phyloP scores from a whole-genome alignment of 2,329 filamentous ascomycete species.

The Coniochaeta sp. region DNA sequence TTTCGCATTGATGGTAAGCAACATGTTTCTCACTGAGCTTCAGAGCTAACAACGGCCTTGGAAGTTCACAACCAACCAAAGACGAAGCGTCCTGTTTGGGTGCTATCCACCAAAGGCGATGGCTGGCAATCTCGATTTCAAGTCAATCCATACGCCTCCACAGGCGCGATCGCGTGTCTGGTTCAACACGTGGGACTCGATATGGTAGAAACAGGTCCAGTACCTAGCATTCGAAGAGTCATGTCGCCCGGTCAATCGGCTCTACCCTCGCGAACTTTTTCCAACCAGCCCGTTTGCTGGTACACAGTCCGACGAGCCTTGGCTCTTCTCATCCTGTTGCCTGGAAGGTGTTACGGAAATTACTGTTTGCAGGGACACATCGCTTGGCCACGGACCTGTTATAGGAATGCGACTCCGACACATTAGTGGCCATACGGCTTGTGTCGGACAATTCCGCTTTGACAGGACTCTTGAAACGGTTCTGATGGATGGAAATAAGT shows the following conservation, averaged over 20 bases:
- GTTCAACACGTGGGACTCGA: neutral
- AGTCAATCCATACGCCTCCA: neutral
- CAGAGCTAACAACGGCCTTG: too few relatives aligned
- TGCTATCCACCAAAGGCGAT: neutral
- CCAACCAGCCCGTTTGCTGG: neutral
- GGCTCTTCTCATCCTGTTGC: neutral
- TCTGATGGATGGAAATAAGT: neutral
- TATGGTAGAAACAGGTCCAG: neutral
- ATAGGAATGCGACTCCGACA: neutral
- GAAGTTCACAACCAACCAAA: neutral
- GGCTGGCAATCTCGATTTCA: neutral
- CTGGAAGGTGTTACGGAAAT: neutral
- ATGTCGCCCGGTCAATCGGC: neutral
- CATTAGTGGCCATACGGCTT: neutral
- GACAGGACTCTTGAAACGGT: neutral
- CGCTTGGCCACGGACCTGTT: neutral
- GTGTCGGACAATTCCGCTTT: neutral
- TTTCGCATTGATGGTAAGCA: neutral
- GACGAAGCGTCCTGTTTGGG: neutral
- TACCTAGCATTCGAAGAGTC: neutral
- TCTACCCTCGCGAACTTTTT: neutral
- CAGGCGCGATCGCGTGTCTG: neutral
- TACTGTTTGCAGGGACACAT: neutral
- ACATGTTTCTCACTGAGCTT: neutral
- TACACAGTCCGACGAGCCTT: neutral